Conservation (phyloP, 495 filamentous ascomycete species). For the Talaromyces trachyspermus region DNA sequence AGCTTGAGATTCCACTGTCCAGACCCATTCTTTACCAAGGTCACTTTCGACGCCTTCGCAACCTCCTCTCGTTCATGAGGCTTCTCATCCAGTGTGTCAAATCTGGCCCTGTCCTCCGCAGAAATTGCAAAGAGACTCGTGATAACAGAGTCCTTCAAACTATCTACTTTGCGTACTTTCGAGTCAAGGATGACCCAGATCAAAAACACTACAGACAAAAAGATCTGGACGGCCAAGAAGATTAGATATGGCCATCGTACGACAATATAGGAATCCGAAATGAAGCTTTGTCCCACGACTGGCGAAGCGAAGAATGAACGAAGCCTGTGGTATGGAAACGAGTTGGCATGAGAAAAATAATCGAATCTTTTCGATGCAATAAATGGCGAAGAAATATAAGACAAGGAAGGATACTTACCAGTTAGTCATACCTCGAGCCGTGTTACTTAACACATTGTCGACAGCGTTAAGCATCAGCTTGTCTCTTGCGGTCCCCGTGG, state of each 20-base stretch:
- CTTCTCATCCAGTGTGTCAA: background rate
- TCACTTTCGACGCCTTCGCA: background rate
- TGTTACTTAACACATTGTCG: background rate
- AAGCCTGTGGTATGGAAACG: background rate
- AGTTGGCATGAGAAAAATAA: background rate
- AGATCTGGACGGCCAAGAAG: background rate
- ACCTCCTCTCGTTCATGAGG: background rate
- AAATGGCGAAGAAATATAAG: background rate
- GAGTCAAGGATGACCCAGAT: slow-evolving; percentile 3
- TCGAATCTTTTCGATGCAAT: background rate
- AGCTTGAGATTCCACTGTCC: slow-evolving; percentile 6
- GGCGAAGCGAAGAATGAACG: slow-evolving; percentile 3
- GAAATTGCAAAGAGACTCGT: background rate
- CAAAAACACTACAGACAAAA: slow-evolving; percentile 1
- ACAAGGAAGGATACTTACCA: background rate
- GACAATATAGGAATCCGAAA: background rate
- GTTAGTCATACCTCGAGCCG: slow-evolving; percentile 1
- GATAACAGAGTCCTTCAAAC: slow-evolving; percentile 3
- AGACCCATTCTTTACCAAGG: background rate
- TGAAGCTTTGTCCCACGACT: background rate
- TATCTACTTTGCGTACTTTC: slow-evolving; percentile 1
- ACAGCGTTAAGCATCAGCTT: background rate
- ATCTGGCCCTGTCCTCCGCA: background rate
- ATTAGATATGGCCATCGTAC: slow-evolving; percentile 1
- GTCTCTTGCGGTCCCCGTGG: background rate